Conservation (phyloP, 2,329 filamentous ascomycete genomes). For the Aspergillus sclerotialis region DNA sequence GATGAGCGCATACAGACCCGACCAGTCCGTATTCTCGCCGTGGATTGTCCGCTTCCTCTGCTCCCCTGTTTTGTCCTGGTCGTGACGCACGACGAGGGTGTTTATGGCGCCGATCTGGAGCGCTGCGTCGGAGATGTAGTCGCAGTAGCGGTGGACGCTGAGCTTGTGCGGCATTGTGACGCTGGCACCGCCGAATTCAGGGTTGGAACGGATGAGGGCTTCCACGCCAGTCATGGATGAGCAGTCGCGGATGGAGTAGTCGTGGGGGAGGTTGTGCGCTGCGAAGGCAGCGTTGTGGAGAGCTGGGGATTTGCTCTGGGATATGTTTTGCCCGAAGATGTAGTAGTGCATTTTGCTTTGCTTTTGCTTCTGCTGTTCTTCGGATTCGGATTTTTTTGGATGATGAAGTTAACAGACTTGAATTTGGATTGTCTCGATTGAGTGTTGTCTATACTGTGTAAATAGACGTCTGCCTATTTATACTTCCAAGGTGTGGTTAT, state of each 20-base stretch:
- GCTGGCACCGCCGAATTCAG: constrained; percentile 75
- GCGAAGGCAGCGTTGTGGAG: constrained; percentile 15
- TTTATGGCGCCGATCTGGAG: not conserved
- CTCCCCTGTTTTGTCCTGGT: not conserved
- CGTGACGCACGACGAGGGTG: not conserved
- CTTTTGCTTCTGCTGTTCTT: too few species aligned
- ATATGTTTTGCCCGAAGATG: constrained; percentile 12
- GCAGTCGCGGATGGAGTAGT: constrained; percentile 9
- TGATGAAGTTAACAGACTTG: too few species aligned
- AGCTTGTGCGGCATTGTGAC: constrained; percentile 47
- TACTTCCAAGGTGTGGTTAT: too few species aligned
- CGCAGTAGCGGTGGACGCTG: constrained; percentile 4
- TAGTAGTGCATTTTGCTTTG: not conserved
- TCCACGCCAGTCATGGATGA: constrained; percentile 15
- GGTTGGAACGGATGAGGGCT: constrained; percentile 53
- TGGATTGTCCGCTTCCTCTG: not conserved
- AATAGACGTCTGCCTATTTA: too few species aligned
- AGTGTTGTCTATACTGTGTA: too few species aligned
- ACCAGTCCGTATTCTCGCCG: constrained; percentile 1
- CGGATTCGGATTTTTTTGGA: too few species aligned
- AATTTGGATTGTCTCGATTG: too few species aligned
- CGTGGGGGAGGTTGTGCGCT: constrained; percentile 6
- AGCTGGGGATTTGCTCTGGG: constrained; percentile 11
- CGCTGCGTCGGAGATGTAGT: constrained; percentile 5
- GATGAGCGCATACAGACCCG: not conserved